Conservation (phyloP, 2,329 filamentous ascomycete genomes). For the Didymella lethalis region DNA sequence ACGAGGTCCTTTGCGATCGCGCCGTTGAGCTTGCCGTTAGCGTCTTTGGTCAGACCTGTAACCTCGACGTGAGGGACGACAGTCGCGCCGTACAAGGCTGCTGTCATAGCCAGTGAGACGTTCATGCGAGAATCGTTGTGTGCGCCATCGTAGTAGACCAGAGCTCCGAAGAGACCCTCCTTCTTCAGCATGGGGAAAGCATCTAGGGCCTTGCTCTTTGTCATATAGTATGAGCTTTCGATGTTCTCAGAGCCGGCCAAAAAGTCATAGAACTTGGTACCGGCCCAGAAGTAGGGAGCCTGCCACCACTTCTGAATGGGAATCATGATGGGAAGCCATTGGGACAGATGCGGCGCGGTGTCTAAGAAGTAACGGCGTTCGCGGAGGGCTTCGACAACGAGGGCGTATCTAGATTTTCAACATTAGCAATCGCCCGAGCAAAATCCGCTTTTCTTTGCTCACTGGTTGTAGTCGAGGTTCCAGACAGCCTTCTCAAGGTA, state of each 20-base stretch:
- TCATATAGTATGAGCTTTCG: constrained; percentile 87
- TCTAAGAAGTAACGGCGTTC: constrained; percentile 85
- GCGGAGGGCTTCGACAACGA: constrained; percentile 81
- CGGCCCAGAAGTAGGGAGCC: constrained; percentile 79
- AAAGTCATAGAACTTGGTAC: constrained; percentile 84
- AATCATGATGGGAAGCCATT: constrained; percentile 84
- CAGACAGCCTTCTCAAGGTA: constrained; percentile 88
- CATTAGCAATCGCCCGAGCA: constrained; percentile 14
- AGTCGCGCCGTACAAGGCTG: constrained; percentile 84
- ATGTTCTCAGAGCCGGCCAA: constrained; percentile 87
- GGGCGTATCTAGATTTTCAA: constrained; percentile 60
- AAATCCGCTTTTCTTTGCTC: constrained; percentile 32
- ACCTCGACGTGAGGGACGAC: constrained; percentile 86
- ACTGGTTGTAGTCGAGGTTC: constrained; percentile 85
- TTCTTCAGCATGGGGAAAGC: constrained; percentile 89
- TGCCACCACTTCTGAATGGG: constrained; percentile 86
- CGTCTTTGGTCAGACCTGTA: constrained; percentile 77
- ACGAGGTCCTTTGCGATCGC: constrained; percentile 77
- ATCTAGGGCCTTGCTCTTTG: constrained; percentile 83
- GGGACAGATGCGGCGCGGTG: constrained; percentile 81
- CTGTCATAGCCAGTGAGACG: constrained; percentile 85
- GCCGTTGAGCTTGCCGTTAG: constrained; percentile 74
- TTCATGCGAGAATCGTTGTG: constrained; percentile 96
- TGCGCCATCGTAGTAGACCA: constrained; percentile 90
- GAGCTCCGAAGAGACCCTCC: constrained; percentile 77